Base-by-base conservation (phyloP, 2,329 filamentous ascomycete species). In the Parafenestella ontariensis region DNA sequence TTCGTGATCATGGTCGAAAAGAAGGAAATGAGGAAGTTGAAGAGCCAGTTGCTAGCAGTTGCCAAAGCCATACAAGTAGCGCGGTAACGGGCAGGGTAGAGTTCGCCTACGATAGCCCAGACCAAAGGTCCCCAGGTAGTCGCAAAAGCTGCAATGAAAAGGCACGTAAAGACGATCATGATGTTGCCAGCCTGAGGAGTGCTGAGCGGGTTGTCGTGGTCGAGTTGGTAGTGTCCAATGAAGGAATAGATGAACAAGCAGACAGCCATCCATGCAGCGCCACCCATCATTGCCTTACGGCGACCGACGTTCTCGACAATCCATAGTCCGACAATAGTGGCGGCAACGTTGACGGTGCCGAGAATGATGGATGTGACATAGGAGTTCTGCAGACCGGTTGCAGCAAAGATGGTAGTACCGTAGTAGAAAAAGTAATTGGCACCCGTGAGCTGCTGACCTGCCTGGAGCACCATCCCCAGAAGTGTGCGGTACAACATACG, bases 1-100 rank as follows among this genome's bases (percentile, higher is more conserved):
- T 81, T 77, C 0, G 87, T 89, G 71, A 93, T 92, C 75, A 92
- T 91, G 1, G 90, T 88, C 0, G 90, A 92, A 78, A 92, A 91
- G 80, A 93, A 93, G 0, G 86, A 78, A 55, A 77, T 74, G 41
- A 78, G 63, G 68, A 78, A 78, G 63, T 79, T 79, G 68, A 73
- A 79, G n/a, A 77, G 66, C 78, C 78, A 80, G 66, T 80, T 80
- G 43, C 71, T 72, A 1, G 78, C 76, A 3, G 58, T 56, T 7
- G 77, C 78, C 3, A 80, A 64, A 18, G 72, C 78, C 77, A 80
- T 80, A 68, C 74, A 77, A 28, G 64, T 76, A 3, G 77, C 78
- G 26, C 78, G 75, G 68, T 80, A 79, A 28, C 85, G 80, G n/a
- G 85, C 85, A 0, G 83, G 87, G 72, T 88, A 90, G 42, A 90